These are phyloP conservation scores for Vigna trinervia DNA, from an alignment of 306 rosid genomes.

Conservation along the genomic window DNA sequence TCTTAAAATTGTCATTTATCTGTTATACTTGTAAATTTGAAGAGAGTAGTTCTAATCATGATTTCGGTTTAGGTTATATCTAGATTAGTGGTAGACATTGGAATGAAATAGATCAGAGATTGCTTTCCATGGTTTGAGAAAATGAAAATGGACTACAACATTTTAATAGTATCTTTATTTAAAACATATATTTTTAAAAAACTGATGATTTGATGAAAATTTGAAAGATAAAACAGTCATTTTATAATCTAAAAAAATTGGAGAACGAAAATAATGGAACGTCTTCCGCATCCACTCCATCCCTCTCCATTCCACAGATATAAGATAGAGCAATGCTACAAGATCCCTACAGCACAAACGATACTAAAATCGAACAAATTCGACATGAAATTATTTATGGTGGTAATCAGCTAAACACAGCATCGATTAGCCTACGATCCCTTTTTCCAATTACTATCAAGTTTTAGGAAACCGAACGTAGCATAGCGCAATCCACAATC, in stretches of 20 bases:
- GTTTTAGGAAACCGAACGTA: neutral
- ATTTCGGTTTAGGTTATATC: neutral
- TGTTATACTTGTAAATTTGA: neutral
- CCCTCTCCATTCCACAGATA: neutral
- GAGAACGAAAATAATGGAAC: neutral
- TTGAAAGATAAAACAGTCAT: neutral
- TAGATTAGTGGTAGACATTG: neutral
- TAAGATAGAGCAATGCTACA: neutral
- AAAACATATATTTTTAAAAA: no score
- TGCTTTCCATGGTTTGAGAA: neutral
- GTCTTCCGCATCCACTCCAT: neutral
- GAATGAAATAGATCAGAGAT: neutral
- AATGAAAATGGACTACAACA: neutral
- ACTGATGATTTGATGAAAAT: neutral
- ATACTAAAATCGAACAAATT: neutral
- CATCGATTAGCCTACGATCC: conserved; percentile 2
- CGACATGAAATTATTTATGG: neutral
- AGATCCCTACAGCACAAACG: neutral
- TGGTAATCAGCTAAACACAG: neutral
- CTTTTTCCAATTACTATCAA: conserved; percentile 17
- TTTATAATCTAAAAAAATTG: no score
- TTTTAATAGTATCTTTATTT: no score
- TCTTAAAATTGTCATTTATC: neutral
- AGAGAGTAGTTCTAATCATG: neutral
- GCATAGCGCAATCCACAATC: conserved; percentile 9